phyloP scores from a whole-genome alignment of 176 grass and related monocot genomes.

The Pontederia paniculata region DNA sequence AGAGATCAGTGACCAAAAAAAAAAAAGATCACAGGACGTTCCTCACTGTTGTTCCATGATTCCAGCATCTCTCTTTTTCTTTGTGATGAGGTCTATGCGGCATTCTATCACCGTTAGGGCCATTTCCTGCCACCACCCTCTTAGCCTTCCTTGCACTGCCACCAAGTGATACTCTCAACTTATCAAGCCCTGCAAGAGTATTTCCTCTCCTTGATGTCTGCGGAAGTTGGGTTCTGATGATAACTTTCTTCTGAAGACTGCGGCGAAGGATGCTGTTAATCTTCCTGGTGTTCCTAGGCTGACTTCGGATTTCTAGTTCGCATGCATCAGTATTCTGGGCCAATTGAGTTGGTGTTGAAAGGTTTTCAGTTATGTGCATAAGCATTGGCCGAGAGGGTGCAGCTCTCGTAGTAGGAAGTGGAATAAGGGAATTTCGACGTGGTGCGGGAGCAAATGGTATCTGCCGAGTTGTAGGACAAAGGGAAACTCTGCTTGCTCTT shows the following conservation, averaged over 20 bases:
- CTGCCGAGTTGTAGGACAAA: slow-evolving; percentile 28
- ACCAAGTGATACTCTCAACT: slow-evolving; percentile 5
- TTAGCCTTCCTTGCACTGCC: slow-evolving; percentile 28
- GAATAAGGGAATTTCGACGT: slow-evolving; percentile 38
- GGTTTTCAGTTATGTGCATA: slow-evolving; percentile 25
- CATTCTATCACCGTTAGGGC: neutral
- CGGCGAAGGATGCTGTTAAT: slow-evolving; percentile 68
- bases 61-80: slow-evolving; percentile 68
- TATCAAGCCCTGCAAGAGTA: slow-evolving; percentile 15
- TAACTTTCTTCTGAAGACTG: slow-evolving; percentile 95
- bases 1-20: neutral
- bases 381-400: slow-evolving; percentile 15
- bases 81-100: slow-evolving; percentile 18
- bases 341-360: slow-evolving; percentile 10
- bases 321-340: slow-evolving; percentile 13
- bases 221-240: slow-evolving; percentile 36
- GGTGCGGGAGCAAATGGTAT: slow-evolving; percentile 15
- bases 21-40: neutral
- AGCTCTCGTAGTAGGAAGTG: slow-evolving; percentile 26
- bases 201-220: slow-evolving; percentile 32
- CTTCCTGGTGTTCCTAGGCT: slow-evolving; percentile 36
- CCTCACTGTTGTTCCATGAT: slow-evolving; percentile 30
- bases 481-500: slow-evolving; percentile 39
- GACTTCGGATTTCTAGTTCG: neutral
- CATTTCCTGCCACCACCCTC: slow-evolving; percentile 20